Evolutionary conservation across 352 stramenopile genomes (phyloP).

Genomic region (Globisporangium abappressorium): DNA sequence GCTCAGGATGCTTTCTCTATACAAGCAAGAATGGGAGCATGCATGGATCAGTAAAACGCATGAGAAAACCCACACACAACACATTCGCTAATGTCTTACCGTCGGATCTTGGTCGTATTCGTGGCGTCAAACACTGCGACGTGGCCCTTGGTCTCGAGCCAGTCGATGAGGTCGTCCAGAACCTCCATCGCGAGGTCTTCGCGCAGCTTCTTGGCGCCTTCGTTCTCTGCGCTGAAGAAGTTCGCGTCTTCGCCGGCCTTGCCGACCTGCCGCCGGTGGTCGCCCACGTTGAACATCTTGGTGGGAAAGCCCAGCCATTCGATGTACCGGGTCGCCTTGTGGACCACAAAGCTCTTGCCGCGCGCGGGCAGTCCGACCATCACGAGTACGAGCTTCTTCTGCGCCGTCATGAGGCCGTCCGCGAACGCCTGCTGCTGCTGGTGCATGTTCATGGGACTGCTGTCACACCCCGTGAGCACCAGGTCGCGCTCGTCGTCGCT

Average conservation of each 20-base stretch:
- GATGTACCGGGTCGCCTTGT: conserved; percentile 93
- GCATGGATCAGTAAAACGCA: not conserved
- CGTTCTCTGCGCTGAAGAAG: conserved; percentile 93
- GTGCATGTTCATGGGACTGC: conserved; percentile 14
- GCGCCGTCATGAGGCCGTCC: conserved; percentile 61
- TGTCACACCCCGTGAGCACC: conserved; percentile 34
- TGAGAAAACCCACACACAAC: conserved; percentile 8
- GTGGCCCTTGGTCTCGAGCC: conserved; percentile 87
- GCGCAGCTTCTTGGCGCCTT: conserved; percentile 70
- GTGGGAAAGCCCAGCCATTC: conserved; percentile 89
- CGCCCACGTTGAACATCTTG: conserved; percentile 95
- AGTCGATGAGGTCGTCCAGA: conserved; percentile 88
- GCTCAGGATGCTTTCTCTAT: conserved; percentile 54
- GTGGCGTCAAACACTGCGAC: conserved; percentile 95
- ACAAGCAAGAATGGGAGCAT: conserved; percentile 4
- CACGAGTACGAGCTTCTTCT: conserved; percentile 91
- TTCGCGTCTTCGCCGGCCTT: conserved; percentile 64
- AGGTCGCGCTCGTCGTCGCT: conserved; percentile 29
- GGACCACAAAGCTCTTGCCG: conserved; percentile 95
- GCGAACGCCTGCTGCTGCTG: conserved; percentile 24
- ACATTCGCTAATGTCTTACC: conserved; percentile 16
- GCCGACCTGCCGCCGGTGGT: conserved; percentile 84
- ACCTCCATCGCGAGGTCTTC: conserved; percentile 89
- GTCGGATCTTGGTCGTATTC: conserved; percentile 89
- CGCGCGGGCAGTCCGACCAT: conserved; percentile 93